Evolutionary conservation across 2,329 filamentous ascomycete genomes (phyloP), one percentile per base, ranked within the genome.

Genomic region (Epichloe sp.): DNA sequence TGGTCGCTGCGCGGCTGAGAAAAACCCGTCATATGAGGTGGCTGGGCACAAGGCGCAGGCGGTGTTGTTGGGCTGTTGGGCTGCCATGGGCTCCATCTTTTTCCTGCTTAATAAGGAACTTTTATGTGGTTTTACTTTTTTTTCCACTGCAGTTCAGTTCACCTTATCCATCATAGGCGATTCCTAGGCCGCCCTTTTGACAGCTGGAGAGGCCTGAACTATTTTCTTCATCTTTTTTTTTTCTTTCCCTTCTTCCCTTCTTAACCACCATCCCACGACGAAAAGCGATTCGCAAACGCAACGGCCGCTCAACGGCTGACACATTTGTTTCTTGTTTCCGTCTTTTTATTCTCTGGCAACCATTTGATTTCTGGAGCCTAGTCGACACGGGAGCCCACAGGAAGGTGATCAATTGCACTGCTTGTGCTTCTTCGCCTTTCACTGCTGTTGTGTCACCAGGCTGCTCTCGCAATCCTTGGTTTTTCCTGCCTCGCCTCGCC

Each of bases 41-140:
- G 26, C 26, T 38, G 36, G 50, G 50, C 50, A 49, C 41, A 14
- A 17, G 46, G 40, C 45, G 36, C 50, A 52, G 38, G 15, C 44
- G 26, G 37, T 37, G 37, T 50, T 50, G 49, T 31, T 26, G 45
- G 41, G 47, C 7, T 43, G 41, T 52, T 52, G 50, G 50, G 50
- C 47, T 36, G 40, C 42, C 35, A 52, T 19, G 46, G 17, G 17
- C 41, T 7, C 15, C 15, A 6, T 21, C 26, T 43, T 23, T 26
- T 17, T 26, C 14, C 21, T 41, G 49, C 49, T 51, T 47, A 51
- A 19, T 51, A 43, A 51, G 49, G 44, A 17, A 17, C 15, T n/a
- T 19, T 44, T 31, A 11, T 15, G n/a, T 38, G 6, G 2, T 26
- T 26, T 31, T 31, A 37, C 36, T 37, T 42, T 42, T 34, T 44